Percentiles rank a stretch among this genome's conserved stretches.
phyloP scores from a whole-genome alignment of 139 green algal species.

The Eudorina sp. region DNA sequence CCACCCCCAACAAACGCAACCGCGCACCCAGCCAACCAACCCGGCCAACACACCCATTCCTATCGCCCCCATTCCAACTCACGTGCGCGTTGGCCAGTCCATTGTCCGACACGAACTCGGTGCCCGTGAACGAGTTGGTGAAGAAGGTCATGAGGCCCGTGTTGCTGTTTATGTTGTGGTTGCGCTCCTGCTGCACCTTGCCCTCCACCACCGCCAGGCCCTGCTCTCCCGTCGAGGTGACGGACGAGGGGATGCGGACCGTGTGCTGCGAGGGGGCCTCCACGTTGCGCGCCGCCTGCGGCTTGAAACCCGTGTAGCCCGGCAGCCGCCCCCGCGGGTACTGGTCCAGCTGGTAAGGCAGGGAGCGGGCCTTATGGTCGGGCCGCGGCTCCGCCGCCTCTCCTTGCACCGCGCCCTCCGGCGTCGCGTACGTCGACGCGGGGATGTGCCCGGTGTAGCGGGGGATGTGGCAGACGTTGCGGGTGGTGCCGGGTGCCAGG shows the following conservation, averaged over 20 bases:
- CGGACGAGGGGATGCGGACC: conserved; percentile 51
- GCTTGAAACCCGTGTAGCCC: conserved; percentile 68
- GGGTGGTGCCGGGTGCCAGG: conserved; percentile 69
- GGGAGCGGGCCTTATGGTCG: conserved; percentile 57
- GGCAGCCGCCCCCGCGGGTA: conserved; percentile 64
- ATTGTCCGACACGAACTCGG: conserved; percentile 60
- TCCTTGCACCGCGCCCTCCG: conserved; percentile 22
- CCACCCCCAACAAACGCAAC: too few species aligned
- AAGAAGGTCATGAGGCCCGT: conserved; percentile 77
- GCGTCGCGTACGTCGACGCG: conserved; percentile 44
- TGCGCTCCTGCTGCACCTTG: conserved; percentile 37
- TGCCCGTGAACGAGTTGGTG: conserved; percentile 36
- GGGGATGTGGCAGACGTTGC: conserved; percentile 64
- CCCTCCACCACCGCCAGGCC: conserved; percentile 40
- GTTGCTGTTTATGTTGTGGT: conserved; percentile 66
- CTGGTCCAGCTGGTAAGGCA: conserved; percentile 70
- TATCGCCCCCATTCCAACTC: background rate
- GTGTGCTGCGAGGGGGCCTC: conserved; percentile 32
- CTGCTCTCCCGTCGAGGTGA: conserved; percentile 64
- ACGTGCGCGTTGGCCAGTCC: conserved; percentile 56
- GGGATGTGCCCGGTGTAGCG: conserved; percentile 75
- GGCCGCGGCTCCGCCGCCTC: conserved; percentile 53
- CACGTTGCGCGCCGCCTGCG: conserved; percentile 51
- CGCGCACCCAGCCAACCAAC: background rate
- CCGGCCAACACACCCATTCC: background rate